phyloP scores from a whole-genome alignment of 2,329 filamentous ascomycete species.

The Talaromyces sp. region DNA sequence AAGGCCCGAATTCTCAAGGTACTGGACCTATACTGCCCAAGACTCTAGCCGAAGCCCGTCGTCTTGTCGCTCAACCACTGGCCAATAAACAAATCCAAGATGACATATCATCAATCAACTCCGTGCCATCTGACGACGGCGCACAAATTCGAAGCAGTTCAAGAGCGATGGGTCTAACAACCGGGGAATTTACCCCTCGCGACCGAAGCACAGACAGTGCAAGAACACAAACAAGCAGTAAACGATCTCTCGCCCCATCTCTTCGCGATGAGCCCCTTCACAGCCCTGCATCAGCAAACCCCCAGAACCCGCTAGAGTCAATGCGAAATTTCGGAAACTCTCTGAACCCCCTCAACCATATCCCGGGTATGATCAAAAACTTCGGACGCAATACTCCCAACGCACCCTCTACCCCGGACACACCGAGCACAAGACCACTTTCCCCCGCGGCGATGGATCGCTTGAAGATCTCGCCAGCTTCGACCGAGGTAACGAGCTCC shows the following conservation, averaged over 20 bases:
- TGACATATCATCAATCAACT: slow-evolving; percentile 55
- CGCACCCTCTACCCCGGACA: slow-evolving; percentile 31
- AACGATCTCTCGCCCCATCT: slow-evolving; percentile 39
- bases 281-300: slow-evolving; percentile 27
- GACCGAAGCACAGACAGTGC: slow-evolving; percentile 77
- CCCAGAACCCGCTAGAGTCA: slow-evolving; percentile 70
- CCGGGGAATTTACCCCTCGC: slow-evolving; percentile 63
- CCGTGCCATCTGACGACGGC: slow-evolving; percentile 34
- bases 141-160: slow-evolving; percentile 38
- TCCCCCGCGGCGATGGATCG: slow-evolving; percentile 45
- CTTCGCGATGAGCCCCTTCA: slow-evolving; percentile 27
- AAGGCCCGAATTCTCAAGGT: slow-evolving; percentile 45
- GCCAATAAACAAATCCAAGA: slow-evolving; percentile 58
- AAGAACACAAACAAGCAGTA: slow-evolving; percentile 42
- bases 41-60: slow-evolving; percentile 89
- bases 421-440: slow-evolving; percentile 38
- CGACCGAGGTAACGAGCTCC: slow-evolving; percentile 18
- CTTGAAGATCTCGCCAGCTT: slow-evolving; percentile 31
- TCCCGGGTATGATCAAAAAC: slow-evolving; percentile 75
- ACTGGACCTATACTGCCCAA: slow-evolving; percentile 66
- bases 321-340: slow-evolving; percentile 79
- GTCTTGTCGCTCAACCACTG: slow-evolving; percentile 68
- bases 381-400: slow-evolving; percentile 61
- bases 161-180: slow-evolving; percentile 66
- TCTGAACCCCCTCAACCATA: slow-evolving; percentile 78